Base-by-base conservation (phyloP, 331 rosid genomes). In the Quercus tomentella region DNA sequence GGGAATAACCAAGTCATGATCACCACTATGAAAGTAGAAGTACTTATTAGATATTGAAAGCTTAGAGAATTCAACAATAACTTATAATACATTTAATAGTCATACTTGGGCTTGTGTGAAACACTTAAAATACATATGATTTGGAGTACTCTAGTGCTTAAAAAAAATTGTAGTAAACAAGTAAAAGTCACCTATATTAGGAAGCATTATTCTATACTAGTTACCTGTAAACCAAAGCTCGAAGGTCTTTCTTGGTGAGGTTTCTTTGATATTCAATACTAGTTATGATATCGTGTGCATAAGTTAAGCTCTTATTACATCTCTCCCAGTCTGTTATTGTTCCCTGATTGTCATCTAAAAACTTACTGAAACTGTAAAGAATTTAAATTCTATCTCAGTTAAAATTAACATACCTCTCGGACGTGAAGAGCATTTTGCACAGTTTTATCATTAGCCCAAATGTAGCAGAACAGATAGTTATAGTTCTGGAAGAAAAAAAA, bases 391-490 rank as follows among this genome's bases (percentile, higher is more conserved):
- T 62, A 62, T 26, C 28, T 26, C 37, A 7, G 28, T 25, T 62
- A 26, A 2, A 62, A 62, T 11, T 26, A 12, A 26, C 8, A 15
- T 68, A 79, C 83, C 12, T 79, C 67, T 15, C 58, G 73, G 26
- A 73, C 11, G 10, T 57, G 31, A n/a, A 79, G 83, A 79, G 78
- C 74, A 9, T 23, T 26, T 73, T 52, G 83, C n/a, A 79, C 78
- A 14, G 12, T 26, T 73, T 30, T 16, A 63, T 79, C 78, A 25
- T 79, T 79, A 1, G 74, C 83, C 83, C 78, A 79, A 21, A 79
- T 54, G 22, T 79, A 79, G 4, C 73, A 61, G 56, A 30, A 72
- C 74, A 72, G 51, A 73, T 73, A 80, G 25, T 80, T 55, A 2
- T 56, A 1, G 6, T 15, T 37, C 83, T 80, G 75, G 22, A 28